Conservation (phyloP, 2,329 filamentous ascomycete genomes). For the Metarhizium anisopliae region DNA sequence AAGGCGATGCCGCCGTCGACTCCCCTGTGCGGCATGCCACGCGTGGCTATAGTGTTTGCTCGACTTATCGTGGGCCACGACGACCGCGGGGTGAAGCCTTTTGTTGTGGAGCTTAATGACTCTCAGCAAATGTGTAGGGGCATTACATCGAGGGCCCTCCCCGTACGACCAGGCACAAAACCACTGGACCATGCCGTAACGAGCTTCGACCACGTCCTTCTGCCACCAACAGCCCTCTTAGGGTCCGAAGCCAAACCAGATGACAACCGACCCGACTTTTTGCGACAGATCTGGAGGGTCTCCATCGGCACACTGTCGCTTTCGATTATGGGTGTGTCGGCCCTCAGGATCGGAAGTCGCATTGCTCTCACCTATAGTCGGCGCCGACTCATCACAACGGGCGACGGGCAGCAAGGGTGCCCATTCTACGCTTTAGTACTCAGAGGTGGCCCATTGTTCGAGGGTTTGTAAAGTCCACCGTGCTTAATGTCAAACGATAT, state of each 20-base stretch:
- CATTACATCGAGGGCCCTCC: constrained; percentile 16
- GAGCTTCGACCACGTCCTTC: constrained; percentile 20
- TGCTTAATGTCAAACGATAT: too few relatives aligned
- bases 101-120: constrained; percentile 19
- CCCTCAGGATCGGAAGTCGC: not conserved
- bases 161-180: constrained; percentile 18
- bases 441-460: not conserved
- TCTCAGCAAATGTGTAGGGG: constrained; percentile 17
- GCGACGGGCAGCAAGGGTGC: not conserved
- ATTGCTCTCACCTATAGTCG: not conserved
- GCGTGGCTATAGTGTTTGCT: constrained; percentile 10
- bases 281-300: constrained; percentile 16
- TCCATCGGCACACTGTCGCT: constrained; percentile 17
- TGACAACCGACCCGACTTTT: constrained; percentile 16
- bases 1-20: constrained; percentile 21
- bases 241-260: constrained; percentile 10
- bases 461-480: not conserved
- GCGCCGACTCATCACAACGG: not conserved
- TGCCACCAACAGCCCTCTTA: constrained; percentile 17
- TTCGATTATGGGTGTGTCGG: constrained; percentile 6
- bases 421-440: not conserved
- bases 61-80: constrained; percentile 16
- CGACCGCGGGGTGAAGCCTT: constrained; percentile 19
- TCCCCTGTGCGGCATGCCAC: constrained; percentile 14
- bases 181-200: constrained; percentile 22